Percentiles rank a stretch among this genome's conserved stretches.
These are phyloP conservation scores for Trichophyton mentagrophytes DNA, from an alignment of 2,329 filamentous ascomycete genomes.

Conservation along the genomic window DNA sequence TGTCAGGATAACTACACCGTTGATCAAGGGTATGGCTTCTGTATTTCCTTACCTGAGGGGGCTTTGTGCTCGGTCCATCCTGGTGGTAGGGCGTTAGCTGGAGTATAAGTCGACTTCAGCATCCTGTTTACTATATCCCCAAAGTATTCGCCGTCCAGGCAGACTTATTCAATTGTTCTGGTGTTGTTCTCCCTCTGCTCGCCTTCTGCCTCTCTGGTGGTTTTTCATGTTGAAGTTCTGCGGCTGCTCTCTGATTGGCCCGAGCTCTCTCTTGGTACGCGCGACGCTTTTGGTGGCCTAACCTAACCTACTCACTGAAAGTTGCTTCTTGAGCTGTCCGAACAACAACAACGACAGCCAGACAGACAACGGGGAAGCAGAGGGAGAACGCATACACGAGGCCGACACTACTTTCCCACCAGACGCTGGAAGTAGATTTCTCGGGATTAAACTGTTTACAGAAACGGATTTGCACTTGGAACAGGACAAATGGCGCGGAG, in stretches of 20 bases:
- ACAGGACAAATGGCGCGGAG: constrained; percentile 68
- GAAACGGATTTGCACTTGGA: not conserved
- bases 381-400: not conserved
- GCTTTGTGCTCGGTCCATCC: constrained; percentile 94
- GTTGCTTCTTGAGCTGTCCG: not conserved
- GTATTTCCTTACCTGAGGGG: constrained; percentile 47
- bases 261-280: constrained; percentile 11
- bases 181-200: not conserved
- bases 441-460: not conserved
- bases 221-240: constrained; percentile 2
- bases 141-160: not conserved
- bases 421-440: not conserved
- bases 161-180: not conserved
- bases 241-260: constrained; percentile 9
- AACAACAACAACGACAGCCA: constrained; percentile 6
- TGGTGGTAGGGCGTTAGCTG: constrained; percentile 53
- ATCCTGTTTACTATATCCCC: constrained; percentile 31
- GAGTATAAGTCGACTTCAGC: constrained; percentile 66
- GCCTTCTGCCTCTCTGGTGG: not conserved
- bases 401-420: not conserved
- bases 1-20: not conserved
- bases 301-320: constrained; percentile 9
- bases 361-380: constrained; percentile 4
- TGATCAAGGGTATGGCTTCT: not conserved
- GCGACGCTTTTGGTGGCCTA: constrained; percentile 14